Percentiles rank a stretch among this genome's conserved stretches.
Evolutionary conservation across 2,329 filamentous ascomycete genomes (phyloP).

Genomic region (Paecilomyces variotii): DNA sequence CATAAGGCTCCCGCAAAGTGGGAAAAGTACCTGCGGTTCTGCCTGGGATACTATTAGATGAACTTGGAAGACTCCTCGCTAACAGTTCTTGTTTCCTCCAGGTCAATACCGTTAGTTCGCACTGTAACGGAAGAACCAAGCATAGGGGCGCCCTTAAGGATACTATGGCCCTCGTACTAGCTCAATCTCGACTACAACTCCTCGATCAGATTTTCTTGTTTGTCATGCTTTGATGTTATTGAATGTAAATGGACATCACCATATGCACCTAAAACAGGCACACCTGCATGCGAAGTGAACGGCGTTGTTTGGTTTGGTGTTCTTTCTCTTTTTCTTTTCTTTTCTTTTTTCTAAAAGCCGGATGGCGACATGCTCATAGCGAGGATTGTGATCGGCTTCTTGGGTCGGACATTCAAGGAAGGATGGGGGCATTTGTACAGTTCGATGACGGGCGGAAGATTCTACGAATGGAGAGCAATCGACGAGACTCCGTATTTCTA

Average conservation of each 20-base stretch:
- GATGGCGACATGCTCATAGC: not conserved
- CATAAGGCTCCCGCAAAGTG: not conserved
- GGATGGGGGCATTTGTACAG: not conserved
- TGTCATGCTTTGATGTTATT: not conserved
- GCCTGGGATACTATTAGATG: not conserved
- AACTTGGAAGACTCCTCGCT: not conserved
- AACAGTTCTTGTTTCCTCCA: not conserved
- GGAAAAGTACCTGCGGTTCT: not conserved
- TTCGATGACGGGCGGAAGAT: not conserved
- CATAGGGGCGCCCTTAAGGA: not conserved
- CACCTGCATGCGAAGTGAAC: not conserved
- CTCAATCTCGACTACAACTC: not conserved
- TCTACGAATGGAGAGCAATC: not conserved
- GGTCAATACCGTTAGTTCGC: not conserved
- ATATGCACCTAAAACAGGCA: not conserved
- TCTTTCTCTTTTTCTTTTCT: too few relatives aligned
- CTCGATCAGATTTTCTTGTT: not conserved
- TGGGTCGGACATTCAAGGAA: not conserved
- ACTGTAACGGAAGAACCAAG: not conserved
- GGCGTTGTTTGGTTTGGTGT: not conserved
- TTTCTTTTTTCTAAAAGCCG: not conserved
- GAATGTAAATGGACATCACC: not conserved
- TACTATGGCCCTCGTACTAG: not conserved
- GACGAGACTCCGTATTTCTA: not conserved
- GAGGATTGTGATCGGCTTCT: not conserved